A percentile compares a stretch with the other conserved stretches of the same genome.
phyloP scores from a whole-genome alignment of 73 alveolate genomes.

The Paramecium caudatum region DNA sequence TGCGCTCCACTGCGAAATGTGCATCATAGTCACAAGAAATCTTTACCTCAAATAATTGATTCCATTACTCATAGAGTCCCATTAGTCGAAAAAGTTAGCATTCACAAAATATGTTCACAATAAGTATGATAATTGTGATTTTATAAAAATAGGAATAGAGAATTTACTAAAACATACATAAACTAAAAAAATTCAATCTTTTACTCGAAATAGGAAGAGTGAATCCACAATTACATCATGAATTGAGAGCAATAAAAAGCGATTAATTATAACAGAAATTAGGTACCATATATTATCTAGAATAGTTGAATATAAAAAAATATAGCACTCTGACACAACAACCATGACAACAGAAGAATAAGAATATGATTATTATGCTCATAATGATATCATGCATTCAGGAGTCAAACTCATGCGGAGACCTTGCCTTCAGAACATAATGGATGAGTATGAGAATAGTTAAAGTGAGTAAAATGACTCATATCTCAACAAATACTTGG shows the following conservation, averaged over 20 bases:
- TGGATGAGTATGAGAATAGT: slow-evolving; percentile 53
- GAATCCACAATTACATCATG: slow-evolving; percentile 5
- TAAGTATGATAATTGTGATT: slow-evolving; percentile 1
- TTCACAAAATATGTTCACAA: slow-evolving; percentile 33
- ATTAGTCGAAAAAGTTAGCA: background rate
- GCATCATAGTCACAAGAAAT: slow-evolving; percentile 2
- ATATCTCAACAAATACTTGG: slow-evolving; percentile 38
- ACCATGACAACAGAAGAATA: background rate
- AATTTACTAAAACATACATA: slow-evolving; percentile 18
- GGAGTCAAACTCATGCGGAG: background rate
- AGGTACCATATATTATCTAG: background rate
- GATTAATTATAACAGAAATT: background rate
- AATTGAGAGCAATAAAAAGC: background rate
- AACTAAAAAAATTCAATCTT: slow-evolving; percentile 15
- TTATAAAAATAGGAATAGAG: slow-evolving; percentile 45
- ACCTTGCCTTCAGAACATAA: slow-evolving; percentile 3
- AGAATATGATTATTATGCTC: background rate
- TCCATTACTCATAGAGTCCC: slow-evolving; percentile 20
- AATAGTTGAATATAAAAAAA: background rate
- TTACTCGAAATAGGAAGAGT: slow-evolving; percentile 25
- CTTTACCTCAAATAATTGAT: slow-evolving; percentile 14
- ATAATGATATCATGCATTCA: background rate
- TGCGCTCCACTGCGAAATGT: background rate
- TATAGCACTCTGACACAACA: background rate
- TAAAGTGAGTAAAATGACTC: slow-evolving; percentile 29